Evolutionary conservation across 257 asterid species (phyloP).

Genomic region (Paraleonurus japonicus): DNA sequence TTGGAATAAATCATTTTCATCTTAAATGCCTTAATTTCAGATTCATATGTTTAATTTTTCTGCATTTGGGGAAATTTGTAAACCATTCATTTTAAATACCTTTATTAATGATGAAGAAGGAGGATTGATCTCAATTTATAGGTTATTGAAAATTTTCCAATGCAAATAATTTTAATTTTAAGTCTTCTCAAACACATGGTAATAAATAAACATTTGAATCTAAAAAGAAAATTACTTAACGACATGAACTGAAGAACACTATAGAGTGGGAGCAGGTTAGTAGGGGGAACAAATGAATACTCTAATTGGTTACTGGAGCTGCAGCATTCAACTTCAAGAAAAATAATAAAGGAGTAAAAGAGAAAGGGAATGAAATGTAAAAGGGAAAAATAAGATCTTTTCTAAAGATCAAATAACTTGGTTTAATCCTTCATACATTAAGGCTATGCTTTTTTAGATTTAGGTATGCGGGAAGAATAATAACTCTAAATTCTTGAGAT

Average conservation of each 20-base stretch:
- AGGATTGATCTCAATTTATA: too few relatives aligned
- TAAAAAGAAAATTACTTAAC: neutral
- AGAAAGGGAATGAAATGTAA: neutral
- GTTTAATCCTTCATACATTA: neutral
- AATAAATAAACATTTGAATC: neutral
- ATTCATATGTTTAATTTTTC: too few relatives aligned
- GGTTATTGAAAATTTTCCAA: too few relatives aligned
- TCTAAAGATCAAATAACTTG: constrained; percentile 5
- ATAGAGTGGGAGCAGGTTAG: neutral
- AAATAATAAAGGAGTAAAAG: neutral
- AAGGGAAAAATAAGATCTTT: neutral
- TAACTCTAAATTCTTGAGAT: too few relatives aligned
- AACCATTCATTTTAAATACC: too few relatives aligned
- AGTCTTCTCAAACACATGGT: neutral
- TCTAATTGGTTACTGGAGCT: neutral
- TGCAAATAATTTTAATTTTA: too few relatives aligned
- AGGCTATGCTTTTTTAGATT: too few relatives aligned
- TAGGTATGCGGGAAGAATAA: too few relatives aligned
- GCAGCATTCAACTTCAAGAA: neutral
- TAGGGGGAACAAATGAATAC: neutral
- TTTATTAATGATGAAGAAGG: too few relatives aligned
- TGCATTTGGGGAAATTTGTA: too few relatives aligned
- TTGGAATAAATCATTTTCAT: too few relatives aligned
- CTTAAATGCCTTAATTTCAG: too few relatives aligned
- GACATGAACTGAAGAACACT: neutral